These are phyloP conservation scores for Entomortierella lignicola DNA, from an alignment of 192 early-diverging fungal genomes.

Conservation along the genomic window DNA sequence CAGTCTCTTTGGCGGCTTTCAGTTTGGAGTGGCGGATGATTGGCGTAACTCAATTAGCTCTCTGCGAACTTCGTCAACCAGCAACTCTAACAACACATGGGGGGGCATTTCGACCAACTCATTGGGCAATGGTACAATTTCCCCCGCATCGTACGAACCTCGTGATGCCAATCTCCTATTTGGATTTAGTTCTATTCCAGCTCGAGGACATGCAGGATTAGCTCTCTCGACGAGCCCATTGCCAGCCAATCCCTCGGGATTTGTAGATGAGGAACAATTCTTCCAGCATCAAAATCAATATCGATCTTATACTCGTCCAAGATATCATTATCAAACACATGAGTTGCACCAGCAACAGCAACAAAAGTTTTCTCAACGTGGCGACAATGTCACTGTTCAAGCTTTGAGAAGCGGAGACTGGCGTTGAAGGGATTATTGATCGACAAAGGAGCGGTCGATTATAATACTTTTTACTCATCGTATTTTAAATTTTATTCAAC, in stretches of 20 bases:
- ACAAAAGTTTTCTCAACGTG: not conserved
- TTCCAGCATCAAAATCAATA: conserved; percentile 19
- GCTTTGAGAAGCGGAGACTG: conserved; percentile 14
- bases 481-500: not conserved
- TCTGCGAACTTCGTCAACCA: conserved; percentile 18
- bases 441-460: too few species aligned
- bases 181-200: conserved; percentile 24
- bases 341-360: conserved; percentile 12
- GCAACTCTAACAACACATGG: conserved; percentile 24
- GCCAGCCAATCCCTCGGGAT: conserved; percentile 13
- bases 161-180: conserved; percentile 3
- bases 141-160: conserved; percentile 20
- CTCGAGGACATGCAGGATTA: conserved; percentile 23
- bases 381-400: conserved; percentile 12
- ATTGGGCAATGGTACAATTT: conserved; percentile 44
- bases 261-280: conserved; percentile 10
- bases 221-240: conserved; percentile 16
- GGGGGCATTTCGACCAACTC: conserved; percentile 26
- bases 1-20: conserved; percentile 48
- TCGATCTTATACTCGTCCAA: conserved; percentile 12
- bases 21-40: conserved; percentile 46
- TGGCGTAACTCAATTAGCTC: conserved; percentile 47
- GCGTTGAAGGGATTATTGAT: conserved; percentile 16
- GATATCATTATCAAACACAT: conserved; percentile 17
- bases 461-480: not conserved